These are phyloP conservation scores for Lactifluus subvellereus DNA, from an alignment of 768 basidiomycete species.

Conservation along the genomic window DNA sequence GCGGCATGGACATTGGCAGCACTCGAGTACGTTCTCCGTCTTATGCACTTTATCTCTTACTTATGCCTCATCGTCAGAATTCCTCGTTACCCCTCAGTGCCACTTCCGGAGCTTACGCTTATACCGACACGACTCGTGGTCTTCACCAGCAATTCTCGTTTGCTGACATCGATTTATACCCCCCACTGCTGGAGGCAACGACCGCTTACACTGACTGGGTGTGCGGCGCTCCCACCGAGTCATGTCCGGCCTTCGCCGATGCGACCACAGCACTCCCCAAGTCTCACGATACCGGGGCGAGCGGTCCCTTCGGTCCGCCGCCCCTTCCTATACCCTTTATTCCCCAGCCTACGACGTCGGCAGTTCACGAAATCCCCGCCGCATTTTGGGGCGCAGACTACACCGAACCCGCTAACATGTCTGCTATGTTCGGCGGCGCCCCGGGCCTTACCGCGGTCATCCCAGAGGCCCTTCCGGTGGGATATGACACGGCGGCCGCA, in stretches of 20 bases:
- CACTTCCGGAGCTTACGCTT: constrained; percentile 10
- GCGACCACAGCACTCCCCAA: background rate
- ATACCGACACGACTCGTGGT: background rate
- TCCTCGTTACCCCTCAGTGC: constrained; percentile 1
- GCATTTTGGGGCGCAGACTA: constrained; percentile 12
- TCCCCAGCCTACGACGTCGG: constrained; percentile 2
- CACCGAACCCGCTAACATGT: background rate
- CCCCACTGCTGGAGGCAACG: constrained; percentile 12
- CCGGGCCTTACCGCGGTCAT: background rate
- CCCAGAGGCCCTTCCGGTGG: constrained; percentile 4
- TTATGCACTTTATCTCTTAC: background rate
- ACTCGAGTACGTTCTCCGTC: constrained; percentile 1
- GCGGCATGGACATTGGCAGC: background rate
- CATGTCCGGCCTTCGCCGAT: background rate
- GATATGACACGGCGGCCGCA: constrained; percentile 9
- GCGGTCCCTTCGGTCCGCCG: constrained; percentile 10
- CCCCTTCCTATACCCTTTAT: constrained; percentile 17
- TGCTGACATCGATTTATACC: constrained; percentile 16
- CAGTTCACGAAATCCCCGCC: constrained; percentile 14
- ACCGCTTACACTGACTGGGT: constrained; percentile 12
- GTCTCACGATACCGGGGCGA: constrained; percentile 6
- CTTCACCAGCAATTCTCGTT: constrained; percentile 15
- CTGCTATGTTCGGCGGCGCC: background rate
- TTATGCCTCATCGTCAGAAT: background rate
- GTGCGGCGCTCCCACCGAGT: constrained; percentile 4